Conservation (phyloP, 306 rosid genomes). For the Calophaca sinica region DNA sequence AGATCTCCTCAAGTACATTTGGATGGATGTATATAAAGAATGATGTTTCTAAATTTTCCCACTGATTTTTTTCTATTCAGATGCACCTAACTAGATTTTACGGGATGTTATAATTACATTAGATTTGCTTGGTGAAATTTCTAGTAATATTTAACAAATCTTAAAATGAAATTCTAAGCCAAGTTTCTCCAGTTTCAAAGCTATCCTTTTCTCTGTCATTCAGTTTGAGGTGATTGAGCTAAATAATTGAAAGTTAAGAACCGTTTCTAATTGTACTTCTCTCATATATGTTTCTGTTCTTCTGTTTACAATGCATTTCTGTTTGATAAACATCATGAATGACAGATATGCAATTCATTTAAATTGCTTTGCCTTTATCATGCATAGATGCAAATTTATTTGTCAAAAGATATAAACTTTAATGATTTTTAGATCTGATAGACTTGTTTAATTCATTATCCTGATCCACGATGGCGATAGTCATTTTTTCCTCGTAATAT, state of each 20-base stretch:
- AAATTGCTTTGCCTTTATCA: slow-evolving; percentile 6
- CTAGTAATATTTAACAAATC: neutral
- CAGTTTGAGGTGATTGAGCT: slow-evolving; percentile 15
- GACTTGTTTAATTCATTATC: slow-evolving; percentile 6
- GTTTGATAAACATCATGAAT: slow-evolving; percentile 4
- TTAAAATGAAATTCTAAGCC: slow-evolving; percentile 16
- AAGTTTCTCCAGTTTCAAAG: slow-evolving; percentile 23
- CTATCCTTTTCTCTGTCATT: neutral
- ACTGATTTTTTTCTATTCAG: neutral
- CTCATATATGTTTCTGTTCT: slow-evolving; percentile 21
- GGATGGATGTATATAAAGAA: neutral
- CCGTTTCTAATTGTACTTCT: neutral
- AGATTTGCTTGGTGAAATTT: slow-evolving; percentile 27
- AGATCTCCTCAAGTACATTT: slow-evolving; percentile 2
- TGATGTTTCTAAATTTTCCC: slow-evolving; percentile 12
- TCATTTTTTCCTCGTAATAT: slow-evolving; percentile 22
- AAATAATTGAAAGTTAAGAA: slow-evolving; percentile 25
- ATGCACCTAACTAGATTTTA: neutral
- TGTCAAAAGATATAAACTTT: neutral
- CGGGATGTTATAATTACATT: slow-evolving; percentile 16
- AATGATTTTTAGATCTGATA: slow-evolving; percentile 21
- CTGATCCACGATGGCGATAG: neutral
- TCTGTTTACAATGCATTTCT: slow-evolving; percentile 20
- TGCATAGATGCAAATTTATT: slow-evolving; percentile 18
- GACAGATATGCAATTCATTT: neutral